Conservation (phyloP, 495 filamentous ascomycete species). For the Talaromyces nanjingensis region DNA sequence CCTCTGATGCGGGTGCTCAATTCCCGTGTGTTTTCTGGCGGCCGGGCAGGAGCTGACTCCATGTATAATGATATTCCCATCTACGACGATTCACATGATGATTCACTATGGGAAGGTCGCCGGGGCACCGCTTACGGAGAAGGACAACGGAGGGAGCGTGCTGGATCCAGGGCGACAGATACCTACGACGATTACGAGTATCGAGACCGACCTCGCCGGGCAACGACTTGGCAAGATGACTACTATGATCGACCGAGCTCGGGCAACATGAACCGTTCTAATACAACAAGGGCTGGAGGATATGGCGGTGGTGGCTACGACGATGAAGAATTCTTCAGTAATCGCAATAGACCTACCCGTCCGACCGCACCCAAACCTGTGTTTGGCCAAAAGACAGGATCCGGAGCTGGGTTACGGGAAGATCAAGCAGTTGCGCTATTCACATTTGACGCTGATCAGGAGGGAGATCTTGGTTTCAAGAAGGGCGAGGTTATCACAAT, state of each 20-base stretch:
- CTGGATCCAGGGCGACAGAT: slow-evolving; percentile 33
- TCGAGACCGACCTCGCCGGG: slow-evolving; percentile 56
- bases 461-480: slow-evolving; percentile 89
- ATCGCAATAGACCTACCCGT: slow-evolving; percentile 44
- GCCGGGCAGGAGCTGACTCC: slow-evolving; percentile 42
- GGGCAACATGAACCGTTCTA: slow-evolving; percentile 42
- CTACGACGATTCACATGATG: slow-evolving; percentile 82
- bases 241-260: slow-evolving; percentile 63
- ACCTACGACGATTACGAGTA: slow-evolving; percentile 52
- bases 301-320: slow-evolving; percentile 13
- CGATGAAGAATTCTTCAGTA: slow-evolving; percentile 42
- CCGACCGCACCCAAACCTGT: slow-evolving; percentile 85
- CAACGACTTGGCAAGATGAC: slow-evolving; percentile 85
- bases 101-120: slow-evolving; percentile 87
- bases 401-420: slow-evolving; percentile 51
- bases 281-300: slow-evolving; percentile 37
- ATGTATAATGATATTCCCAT: slow-evolving; percentile 96
- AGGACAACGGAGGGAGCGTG: slow-evolving; percentile 53
- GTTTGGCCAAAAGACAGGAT: slow-evolving; percentile 57
- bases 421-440: slow-evolving; percentile 87
- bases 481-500: slow-evolving; percentile 98
- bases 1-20: slow-evolving; percentile 79
- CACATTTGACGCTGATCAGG: slow-evolving; percentile 89
- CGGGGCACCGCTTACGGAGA: slow-evolving; percentile 72
- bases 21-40: slow-evolving; percentile 73